Evolutionary conservation across 2,329 filamentous ascomycete genomes (phyloP).

Genomic region (Ceratocystis huliohia): DNA sequence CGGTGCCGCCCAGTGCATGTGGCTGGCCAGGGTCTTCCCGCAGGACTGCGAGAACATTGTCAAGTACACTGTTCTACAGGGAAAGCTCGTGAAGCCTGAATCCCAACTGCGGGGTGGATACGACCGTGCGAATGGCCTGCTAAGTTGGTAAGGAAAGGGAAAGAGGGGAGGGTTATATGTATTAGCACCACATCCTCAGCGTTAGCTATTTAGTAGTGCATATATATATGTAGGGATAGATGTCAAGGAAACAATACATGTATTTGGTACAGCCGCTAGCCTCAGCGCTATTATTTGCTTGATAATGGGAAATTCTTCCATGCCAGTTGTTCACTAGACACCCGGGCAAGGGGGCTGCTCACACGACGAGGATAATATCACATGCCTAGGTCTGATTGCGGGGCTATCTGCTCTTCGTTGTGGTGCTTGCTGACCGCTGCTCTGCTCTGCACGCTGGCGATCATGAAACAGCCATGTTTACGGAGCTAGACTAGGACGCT

Average conservation of each 20-base stretch:
- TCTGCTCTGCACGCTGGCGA: neutral
- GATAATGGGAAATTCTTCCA: neutral
- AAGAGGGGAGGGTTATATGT: neutral
- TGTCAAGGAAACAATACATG: neutral
- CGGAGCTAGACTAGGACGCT: neutral
- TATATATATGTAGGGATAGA: neutral
- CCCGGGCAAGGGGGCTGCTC: neutral
- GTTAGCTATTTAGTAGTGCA: too few relatives aligned
- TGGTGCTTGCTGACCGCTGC: neutral
- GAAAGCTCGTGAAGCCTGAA: constrained; percentile 85
- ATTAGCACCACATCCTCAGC: too few relatives aligned
- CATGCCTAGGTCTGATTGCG: neutral
- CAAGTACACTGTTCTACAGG: constrained; percentile 76
- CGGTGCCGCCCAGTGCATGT: constrained; percentile 78
- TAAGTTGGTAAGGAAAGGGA: constrained; percentile 59
- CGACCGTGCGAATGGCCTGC: constrained; percentile 63
- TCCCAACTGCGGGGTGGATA: constrained; percentile 80
- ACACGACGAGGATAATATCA: neutral
- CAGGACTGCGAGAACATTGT: constrained; percentile 92
- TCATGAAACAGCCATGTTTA: neutral
- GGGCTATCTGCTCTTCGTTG: neutral
- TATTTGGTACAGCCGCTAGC: too few relatives aligned
- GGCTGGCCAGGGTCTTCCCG: constrained; percentile 72
- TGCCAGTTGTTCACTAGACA: neutral
- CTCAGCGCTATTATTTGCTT: neutral